Conservation (phyloP, 169 alveolate species). For the Cryptosporidium parvum region DNA sequence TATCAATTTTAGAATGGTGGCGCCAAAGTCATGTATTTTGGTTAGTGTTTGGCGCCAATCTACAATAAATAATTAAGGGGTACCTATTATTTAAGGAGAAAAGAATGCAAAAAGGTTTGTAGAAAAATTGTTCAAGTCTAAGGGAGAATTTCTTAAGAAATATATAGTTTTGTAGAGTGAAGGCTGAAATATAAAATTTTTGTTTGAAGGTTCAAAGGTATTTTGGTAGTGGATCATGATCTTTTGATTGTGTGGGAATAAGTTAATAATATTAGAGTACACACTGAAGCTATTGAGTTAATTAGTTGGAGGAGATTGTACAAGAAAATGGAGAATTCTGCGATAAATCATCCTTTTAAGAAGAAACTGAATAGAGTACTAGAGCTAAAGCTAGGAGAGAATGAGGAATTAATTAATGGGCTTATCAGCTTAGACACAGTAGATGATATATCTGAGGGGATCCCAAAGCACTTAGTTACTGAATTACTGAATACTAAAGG, state of each 20-base stretch:
- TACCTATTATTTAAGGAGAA: not conserved
- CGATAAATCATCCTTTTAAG: slow-evolving; percentile 34
- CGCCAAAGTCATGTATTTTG: not conserved
- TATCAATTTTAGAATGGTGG: slow-evolving; percentile 3
- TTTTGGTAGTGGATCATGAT: not conserved
- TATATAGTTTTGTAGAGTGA: not conserved
- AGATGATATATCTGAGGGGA: slow-evolving; percentile 7
- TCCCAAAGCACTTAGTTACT: slow-evolving; percentile 16
- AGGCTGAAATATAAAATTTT: not conserved
- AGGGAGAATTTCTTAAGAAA: not conserved
- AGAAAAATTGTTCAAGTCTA: not conserved
- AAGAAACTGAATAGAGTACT: slow-evolving; percentile 41
- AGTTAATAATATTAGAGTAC: not conserved
- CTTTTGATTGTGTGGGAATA: not conserved
- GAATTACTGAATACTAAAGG: slow-evolving; percentile 18
- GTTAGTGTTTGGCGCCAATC: not conserved
- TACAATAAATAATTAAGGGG: not conserved
- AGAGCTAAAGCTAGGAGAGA: slow-evolving; percentile 57
- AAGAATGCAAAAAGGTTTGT: not conserved
- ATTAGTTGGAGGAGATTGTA: not conserved
- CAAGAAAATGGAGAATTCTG: slow-evolving; percentile 23
- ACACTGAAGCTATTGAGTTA: not conserved
- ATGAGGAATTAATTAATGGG: slow-evolving; percentile 45
- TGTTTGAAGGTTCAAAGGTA: not conserved
- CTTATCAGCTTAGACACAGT: slow-evolving; percentile 2